Conservation (phyloP, 1,139 yeast genomes). For the Meyerozyma guilliermondii region DNA sequence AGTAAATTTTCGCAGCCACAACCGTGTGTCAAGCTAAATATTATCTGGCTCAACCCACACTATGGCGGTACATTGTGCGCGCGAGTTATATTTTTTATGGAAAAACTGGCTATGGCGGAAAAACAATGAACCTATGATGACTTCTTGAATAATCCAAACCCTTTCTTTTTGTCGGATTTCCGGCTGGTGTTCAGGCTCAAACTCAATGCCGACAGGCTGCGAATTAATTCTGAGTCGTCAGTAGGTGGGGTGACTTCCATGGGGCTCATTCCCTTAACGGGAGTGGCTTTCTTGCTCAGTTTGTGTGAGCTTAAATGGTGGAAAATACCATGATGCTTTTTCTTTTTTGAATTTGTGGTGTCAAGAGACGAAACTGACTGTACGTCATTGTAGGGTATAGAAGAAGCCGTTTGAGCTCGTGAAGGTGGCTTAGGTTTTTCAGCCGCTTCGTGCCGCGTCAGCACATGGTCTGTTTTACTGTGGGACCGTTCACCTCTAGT, state of each 20-base stretch:
- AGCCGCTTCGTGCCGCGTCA: slow-evolving; percentile 5
- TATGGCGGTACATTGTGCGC: too few relatives aligned
- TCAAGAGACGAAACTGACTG: slow-evolving; percentile 8
- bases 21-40: too few relatives aligned
- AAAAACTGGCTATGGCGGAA: too few relatives aligned
- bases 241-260: slow-evolving; percentile 10
- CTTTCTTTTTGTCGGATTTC: slow-evolving; percentile 6
- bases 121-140: neutral
- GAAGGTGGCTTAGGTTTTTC: neutral
- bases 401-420: slow-evolving; percentile 1
- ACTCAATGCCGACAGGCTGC: slow-evolving; percentile 17
- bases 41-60: too few relatives aligned
- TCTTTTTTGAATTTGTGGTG: slow-evolving; percentile 6
- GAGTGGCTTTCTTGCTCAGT: slow-evolving; percentile 9
- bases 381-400: slow-evolving; percentile 1
- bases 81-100: neutral
- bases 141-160: slow-evolving; percentile 7
- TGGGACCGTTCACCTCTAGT: neutral
- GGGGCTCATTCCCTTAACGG: slow-evolving; percentile 3
- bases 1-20: neutral
- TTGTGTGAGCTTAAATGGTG: slow-evolving; percentile 15
- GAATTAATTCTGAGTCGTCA: slow-evolving; percentile 8
- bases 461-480: neutral
- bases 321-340: slow-evolving; percentile 23
- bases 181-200: slow-evolving; percentile 15